A percentile compares a stretch with the other conserved stretches of the same genome.
Conservation (phyloP, 2,329 filamentous ascomycete genomes). For the Cladosporium sp. region DNA sequence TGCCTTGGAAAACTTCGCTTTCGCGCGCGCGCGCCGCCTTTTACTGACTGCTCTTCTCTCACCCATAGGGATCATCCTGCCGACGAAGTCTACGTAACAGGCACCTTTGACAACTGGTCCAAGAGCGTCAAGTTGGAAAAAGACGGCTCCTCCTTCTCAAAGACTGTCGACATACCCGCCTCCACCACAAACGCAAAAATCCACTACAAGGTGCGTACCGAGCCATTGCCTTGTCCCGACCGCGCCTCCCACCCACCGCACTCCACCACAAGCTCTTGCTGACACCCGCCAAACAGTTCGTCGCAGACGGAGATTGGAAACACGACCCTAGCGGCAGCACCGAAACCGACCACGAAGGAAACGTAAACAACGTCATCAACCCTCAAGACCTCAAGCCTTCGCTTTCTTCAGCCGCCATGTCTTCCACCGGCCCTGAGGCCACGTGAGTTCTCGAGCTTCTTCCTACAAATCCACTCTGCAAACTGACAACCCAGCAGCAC, state of each 20-base stretch:
- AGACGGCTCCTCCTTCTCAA: conserved; percentile 67
- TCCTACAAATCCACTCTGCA: conserved; percentile 57
- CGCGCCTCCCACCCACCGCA: not conserved
- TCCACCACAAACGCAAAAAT: conserved; percentile 61
- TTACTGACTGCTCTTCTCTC: not conserved
- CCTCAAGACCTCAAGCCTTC: conserved; percentile 62
- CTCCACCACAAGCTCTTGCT: not conserved
- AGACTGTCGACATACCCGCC: conserved; percentile 68
- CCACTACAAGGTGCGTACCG: conserved; percentile 78
- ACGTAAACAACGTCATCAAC: conserved; percentile 87
- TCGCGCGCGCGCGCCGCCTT: not conserved
- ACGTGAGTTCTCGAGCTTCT: conserved; percentile 55
- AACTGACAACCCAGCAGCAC: conserved; percentile 63
- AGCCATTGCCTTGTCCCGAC: not conserved
- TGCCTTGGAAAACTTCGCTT: conserved; percentile 3
- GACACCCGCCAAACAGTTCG: conserved; percentile 60
- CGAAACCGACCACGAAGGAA: conserved; percentile 76
- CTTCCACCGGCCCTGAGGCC: conserved; percentile 63
- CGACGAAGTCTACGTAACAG: conserved; percentile 87
- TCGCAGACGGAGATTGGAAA: conserved; percentile 88
- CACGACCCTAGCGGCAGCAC: conserved; percentile 74
- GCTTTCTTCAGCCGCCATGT: conserved; percentile 50
- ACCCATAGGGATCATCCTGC: conserved; percentile 69
- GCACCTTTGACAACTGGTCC: conserved; percentile 91
- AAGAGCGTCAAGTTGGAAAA: conserved; percentile 81